Evolutionary conservation across 2,329 filamentous ascomycete genomes (phyloP).

Genomic region (Hymenoscyphus albidus): DNA sequence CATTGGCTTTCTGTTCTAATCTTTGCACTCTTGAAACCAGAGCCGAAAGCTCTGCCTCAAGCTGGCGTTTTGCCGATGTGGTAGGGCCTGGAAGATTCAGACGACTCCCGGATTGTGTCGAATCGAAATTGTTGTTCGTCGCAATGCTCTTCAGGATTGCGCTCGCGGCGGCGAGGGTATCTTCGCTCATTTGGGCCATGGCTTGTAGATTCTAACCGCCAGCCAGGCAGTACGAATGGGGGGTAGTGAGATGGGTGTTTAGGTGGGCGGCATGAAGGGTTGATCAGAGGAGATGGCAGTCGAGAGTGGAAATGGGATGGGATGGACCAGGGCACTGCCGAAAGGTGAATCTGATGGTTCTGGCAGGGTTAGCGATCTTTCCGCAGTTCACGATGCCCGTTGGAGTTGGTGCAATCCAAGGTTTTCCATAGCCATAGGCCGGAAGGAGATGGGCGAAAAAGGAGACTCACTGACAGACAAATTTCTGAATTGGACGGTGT

Average conservation of each 20-base stretch:
- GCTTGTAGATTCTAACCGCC: constrained; percentile 15
- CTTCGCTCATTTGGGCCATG: constrained; percentile 42
- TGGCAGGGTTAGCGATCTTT: constrained; percentile 1
- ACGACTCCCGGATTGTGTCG: not conserved
- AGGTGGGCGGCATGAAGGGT: constrained; percentile 19
- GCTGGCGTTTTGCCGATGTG: constrained; percentile 67
- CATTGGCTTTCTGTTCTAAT: constrained; percentile 73
- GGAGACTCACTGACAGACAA: not conserved
- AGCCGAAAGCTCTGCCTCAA: constrained; percentile 80
- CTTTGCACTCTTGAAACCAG: constrained; percentile 74
- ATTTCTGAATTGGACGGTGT: not conserved
- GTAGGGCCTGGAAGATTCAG: constrained; percentile 75
- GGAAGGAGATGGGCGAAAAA: not conserved
- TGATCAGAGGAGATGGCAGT: not conserved
- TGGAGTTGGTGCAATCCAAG: not conserved
- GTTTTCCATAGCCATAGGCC: not conserved
- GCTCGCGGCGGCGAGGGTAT: constrained; percentile 50
- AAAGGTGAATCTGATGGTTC: not conserved
- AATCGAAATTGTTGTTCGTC: constrained; percentile 23
- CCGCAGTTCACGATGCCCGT: not conserved
- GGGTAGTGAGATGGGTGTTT: not conserved
- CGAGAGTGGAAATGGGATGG: constrained; percentile 2
- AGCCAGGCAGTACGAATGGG: constrained; percentile 26
- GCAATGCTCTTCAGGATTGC: constrained; percentile 53
- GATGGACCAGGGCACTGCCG: not conserved